Conservation (phyloP, 768 basidiomycete genomes). For the Harrya chromipes region DNA sequence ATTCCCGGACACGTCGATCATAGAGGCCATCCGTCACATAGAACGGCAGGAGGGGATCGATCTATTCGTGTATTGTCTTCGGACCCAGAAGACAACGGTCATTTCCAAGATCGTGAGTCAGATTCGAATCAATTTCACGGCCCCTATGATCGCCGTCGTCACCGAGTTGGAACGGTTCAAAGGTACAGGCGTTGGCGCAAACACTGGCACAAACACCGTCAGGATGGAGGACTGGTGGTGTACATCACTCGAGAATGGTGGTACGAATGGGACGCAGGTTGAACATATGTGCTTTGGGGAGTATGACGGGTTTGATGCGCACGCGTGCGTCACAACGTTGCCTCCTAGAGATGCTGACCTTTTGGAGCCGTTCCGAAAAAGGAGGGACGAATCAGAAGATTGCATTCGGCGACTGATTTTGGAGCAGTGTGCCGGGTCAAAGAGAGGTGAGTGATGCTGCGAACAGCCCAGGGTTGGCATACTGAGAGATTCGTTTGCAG, state of each 20-base stretch:
- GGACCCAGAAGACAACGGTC: constrained; percentile 15
- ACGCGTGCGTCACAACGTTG: constrained; percentile 40
- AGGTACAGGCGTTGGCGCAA: background rate
- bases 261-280: constrained; percentile 31
- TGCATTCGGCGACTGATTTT: constrained; percentile 12
- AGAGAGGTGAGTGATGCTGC: constrained; percentile 15
- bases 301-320: constrained; percentile 30
- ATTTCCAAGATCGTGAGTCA: constrained; percentile 8
- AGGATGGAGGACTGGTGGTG: constrained; percentile 34
- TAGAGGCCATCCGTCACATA: constrained; percentile 15
- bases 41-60: constrained; percentile 18
- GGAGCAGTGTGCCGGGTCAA: constrained; percentile 6
- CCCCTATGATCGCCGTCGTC: constrained; percentile 26
- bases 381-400: constrained; percentile 17
- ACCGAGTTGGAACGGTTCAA: constrained; percentile 25
- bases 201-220: too few relatives aligned
- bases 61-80: constrained; percentile 25
- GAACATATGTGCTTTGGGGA: constrained; percentile 13
- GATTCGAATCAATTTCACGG: constrained; percentile 2
- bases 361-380: constrained; percentile 11
- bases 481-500: constrained; percentile 12
- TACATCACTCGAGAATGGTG: background rate
- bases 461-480: background rate
- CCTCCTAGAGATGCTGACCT: constrained; percentile 14
- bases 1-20: constrained; percentile 1